Base-by-base conservation (phyloP, 2,329 filamentous ascomycete species). In the Tolypocladium guangdongense region DNA sequence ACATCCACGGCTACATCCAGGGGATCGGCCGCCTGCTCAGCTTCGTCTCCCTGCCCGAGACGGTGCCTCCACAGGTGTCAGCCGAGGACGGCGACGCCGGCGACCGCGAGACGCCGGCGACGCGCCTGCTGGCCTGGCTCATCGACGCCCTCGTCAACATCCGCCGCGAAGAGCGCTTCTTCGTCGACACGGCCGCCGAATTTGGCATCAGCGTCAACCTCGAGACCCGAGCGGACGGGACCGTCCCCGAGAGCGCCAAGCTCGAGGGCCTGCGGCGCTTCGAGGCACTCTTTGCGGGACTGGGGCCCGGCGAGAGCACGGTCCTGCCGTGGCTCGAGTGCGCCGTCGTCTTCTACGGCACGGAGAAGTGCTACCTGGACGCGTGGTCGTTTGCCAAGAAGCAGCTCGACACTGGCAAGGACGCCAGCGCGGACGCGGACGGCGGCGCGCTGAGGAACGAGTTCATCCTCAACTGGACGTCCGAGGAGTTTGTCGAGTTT, bases 391-490 rank as follows among this genome's bases (percentile, higher is more conserved):
- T 74, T 64, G 76, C 77, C 4, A 72, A 65, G 56, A 57, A 64
- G 5, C 68, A 75, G n/a, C 64, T 70, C 20, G 58, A 61, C 2
- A 6, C 27, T 27, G 56, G 53, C 2, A 54, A 56, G 2, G 48
- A 57, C 20, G 54, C 49, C 0, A 56, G 59, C n/a, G 61, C 65
- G n/a, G 83, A 86, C 62, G 71, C 71, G 0, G 84, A 87, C 63
- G 83, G 83, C 0, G 84, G 84, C 0, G 84, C 83, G 6, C 66
- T 87, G 65, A 72, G 83, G 54, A 73, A 72, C 50, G 77, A 80
- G 62, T 85, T 88, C 57, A 87, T 88, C 54, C 78, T 78, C 0
- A 87, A 87, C 61, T 88, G 84, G 85, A 82, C 79, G 46, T 81
- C 78, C 57, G 58, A 64, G 2, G 80, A 82, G 60, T 88, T 88